Evolutionary conservation across 306 rosid genomes (phyloP).

Genomic region (Vicia villosa): DNA sequence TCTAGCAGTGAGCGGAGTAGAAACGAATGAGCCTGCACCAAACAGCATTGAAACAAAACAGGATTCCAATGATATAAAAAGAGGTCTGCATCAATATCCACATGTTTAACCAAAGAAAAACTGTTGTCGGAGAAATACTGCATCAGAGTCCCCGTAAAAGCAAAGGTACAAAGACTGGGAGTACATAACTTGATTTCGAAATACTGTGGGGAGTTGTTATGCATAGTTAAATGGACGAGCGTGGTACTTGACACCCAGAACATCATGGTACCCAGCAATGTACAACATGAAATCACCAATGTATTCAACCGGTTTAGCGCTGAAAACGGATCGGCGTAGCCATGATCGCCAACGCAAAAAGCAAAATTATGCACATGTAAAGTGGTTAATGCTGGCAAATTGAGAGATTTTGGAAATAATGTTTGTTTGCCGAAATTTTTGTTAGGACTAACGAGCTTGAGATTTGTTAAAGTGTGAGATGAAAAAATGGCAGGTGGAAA

Average conservation of each 20-base stretch:
- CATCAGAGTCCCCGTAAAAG: background rate
- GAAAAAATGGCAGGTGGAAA: background rate
- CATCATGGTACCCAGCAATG: background rate
- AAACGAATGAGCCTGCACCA: too few relatives aligned
- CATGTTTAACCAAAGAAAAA: background rate
- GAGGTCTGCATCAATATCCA: too few relatives aligned
- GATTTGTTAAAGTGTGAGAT: conserved; percentile 17
- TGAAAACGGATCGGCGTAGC: background rate
- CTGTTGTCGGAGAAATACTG: background rate
- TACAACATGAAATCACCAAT: background rate
- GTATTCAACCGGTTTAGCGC: background rate
- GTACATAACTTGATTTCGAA: background rate
- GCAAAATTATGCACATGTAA: conserved; percentile 7
- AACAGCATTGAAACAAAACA: too few relatives aligned
- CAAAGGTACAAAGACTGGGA: background rate
- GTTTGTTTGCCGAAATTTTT: background rate
- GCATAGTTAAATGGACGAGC: background rate
- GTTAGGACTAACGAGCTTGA: background rate
- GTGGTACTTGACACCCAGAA: background rate
- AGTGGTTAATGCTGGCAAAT: background rate
- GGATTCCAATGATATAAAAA: too few relatives aligned
- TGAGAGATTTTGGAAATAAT: background rate
- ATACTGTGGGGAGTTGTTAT: background rate
- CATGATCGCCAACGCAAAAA: background rate
- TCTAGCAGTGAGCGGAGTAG: too few relatives aligned